Conservation (phyloP, 306 rosid genomes). For the Dalbergia cochinchinensis region DNA sequence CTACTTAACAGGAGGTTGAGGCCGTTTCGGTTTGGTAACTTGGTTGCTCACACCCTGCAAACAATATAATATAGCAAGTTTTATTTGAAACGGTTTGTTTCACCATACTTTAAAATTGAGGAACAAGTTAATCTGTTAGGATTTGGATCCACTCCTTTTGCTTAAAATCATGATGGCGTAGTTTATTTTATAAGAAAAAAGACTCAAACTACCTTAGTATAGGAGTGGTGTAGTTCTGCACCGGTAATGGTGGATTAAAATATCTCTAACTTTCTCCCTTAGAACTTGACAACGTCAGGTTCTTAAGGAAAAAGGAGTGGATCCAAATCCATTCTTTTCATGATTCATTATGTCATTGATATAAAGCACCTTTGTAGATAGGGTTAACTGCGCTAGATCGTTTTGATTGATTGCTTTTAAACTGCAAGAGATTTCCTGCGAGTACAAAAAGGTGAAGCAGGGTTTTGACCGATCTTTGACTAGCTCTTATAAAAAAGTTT, state of each 20-base stretch:
- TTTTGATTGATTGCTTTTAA: background rate
- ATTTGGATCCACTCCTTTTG: conserved; percentile 12
- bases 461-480: conserved; percentile 32
- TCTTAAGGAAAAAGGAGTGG: background rate
- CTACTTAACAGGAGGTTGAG: background rate
- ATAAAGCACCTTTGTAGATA: background rate
- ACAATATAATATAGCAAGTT: background rate
- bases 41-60: conserved; percentile 1
- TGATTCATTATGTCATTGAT: background rate
- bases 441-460: conserved; percentile 20
- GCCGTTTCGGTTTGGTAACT: background rate
- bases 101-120: background rate
- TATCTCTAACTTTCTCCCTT: background rate
- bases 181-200: background rate
- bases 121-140: background rate
- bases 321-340: background rate
- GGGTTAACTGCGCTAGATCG: background rate
- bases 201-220: background rate
- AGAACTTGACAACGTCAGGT: background rate
- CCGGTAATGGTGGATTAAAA: background rate
- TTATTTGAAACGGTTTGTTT: background rate
- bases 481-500: conserved; percentile 1
- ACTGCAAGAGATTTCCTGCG: conserved; percentile 6
- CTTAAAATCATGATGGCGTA: background rate
- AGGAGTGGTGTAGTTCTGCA: background rate